phyloP scores from a whole-genome alignment of 2,329 filamentous ascomycete species.

The Claviceps monticola region DNA sequence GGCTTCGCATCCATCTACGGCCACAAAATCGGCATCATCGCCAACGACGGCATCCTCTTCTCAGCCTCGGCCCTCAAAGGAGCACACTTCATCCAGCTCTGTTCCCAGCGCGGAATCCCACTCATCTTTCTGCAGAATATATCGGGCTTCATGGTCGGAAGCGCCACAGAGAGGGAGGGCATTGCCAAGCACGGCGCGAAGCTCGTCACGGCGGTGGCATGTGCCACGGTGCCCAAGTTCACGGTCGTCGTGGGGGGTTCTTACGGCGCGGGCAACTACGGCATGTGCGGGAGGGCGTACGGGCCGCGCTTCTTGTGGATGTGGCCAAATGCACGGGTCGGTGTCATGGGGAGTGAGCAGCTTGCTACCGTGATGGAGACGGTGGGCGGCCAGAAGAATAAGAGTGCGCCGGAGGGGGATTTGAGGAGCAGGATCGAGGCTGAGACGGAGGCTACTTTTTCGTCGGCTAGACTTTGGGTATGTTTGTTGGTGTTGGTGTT shows the following conservation, averaged over 20 bases:
- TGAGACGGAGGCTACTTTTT: conserved; percentile 82
- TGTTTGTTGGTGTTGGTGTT: conserved; percentile 13
- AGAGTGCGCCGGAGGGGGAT: conserved; percentile 49
- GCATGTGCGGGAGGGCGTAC: conserved; percentile 94
- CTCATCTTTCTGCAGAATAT: conserved; percentile 95
- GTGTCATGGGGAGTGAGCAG: conserved; percentile 93
- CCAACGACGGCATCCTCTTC: conserved; percentile 93
- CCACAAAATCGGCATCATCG: conserved; percentile 80
- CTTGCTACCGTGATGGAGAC: conserved; percentile 87
- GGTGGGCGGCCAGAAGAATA: conserved; percentile 29
- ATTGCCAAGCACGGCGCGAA: conserved; percentile 98
- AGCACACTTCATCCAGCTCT: conserved; percentile 93
- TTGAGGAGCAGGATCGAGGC: conserved; percentile 74
- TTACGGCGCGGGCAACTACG: conserved; percentile 93
- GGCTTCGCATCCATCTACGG: conserved; percentile 86
- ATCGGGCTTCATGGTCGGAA: conserved; percentile 94
- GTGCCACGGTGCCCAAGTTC: conserved; percentile 89
- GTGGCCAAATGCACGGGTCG: conserved; percentile 94
- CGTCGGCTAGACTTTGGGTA: conserved; percentile 79
- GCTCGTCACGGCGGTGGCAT: conserved; percentile 87
- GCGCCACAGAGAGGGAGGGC: conserved; percentile 80
- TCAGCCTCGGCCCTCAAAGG: conserved; percentile 81
- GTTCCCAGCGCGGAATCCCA: conserved; percentile 76
- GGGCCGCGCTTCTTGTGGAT: conserved; percentile 85
- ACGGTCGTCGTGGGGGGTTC: conserved; percentile 91